Conservation (phyloP, 306 rosid genomes). For the Fagus crenata region DNA sequence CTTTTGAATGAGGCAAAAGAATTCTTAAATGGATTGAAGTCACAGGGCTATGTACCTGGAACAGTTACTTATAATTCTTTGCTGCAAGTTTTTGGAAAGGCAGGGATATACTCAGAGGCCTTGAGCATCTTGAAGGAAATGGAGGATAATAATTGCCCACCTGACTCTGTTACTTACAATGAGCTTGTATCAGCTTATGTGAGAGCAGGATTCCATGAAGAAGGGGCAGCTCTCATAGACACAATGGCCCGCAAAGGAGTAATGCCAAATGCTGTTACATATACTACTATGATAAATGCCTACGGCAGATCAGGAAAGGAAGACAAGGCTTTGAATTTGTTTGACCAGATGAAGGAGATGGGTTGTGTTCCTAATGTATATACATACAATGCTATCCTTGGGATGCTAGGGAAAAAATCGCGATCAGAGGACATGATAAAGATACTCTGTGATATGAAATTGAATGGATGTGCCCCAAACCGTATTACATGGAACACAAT, state of each 20-base stretch:
- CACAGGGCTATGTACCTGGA: conserved; percentile 73
- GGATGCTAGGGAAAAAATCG: conserved; percentile 76
- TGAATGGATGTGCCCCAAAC: conserved; percentile 76
- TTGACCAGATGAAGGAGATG: conserved; percentile 72
- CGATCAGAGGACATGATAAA: conserved; percentile 69
- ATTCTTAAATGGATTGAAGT: conserved; percentile 63
- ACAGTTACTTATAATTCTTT: conserved; percentile 78
- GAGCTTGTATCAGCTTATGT: conserved; percentile 89
- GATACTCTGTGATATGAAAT: conserved; percentile 76
- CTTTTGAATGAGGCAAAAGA: conserved; percentile 78
- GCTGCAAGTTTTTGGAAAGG: conserved; percentile 87
- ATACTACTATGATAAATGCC: conserved; percentile 83
- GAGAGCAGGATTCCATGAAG: conserved; percentile 82
- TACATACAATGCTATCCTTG: conserved; percentile 78
- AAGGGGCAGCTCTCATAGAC: conserved; percentile 77
- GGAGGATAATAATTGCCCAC: conserved; percentile 73
- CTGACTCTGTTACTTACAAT: conserved; percentile 81
- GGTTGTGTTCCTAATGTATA: conserved; percentile 84
- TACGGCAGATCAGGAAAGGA: conserved; percentile 78
- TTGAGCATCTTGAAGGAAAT: conserved; percentile 75
- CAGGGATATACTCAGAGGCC: conserved; percentile 77
- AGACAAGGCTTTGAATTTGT: conserved; percentile 70
- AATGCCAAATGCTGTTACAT: conserved; percentile 85
- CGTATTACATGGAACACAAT: conserved; percentile 88
- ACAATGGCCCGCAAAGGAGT: conserved; percentile 71